A percentile compares a stretch with the other conserved stretches of the same genome.
phyloP scores from a whole-genome alignment of 352 stramenopile species.

The Phytophthora kernoviae region DNA sequence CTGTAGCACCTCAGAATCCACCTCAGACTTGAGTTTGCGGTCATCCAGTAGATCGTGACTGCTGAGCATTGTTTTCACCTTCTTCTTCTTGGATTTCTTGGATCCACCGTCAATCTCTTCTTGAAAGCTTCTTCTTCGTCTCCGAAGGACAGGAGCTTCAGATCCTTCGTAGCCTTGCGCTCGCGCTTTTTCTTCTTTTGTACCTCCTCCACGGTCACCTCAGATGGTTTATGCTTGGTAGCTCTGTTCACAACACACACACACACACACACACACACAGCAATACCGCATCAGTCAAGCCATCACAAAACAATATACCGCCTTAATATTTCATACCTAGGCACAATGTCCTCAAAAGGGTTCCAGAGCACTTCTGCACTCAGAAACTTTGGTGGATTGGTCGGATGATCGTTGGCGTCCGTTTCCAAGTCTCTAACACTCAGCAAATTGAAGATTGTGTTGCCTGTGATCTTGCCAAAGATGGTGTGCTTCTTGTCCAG shows the following conservation, averaged over 20 bases:
- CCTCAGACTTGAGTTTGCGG: slow-evolving; percentile 62
- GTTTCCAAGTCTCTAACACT: slow-evolving; percentile 90
- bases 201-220: slow-evolving; percentile 28
- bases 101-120: slow-evolving; percentile 37
- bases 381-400: slow-evolving; percentile 79
- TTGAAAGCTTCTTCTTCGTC: slow-evolving; percentile 84
- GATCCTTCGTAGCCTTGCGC: slow-evolving; percentile 92
- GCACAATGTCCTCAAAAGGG: slow-evolving; percentile 95
- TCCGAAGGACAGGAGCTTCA: slow-evolving; percentile 96
- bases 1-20: slow-evolving; percentile 60
- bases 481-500: slow-evolving; percentile 97
- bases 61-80: slow-evolving; percentile 71
- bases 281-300: slow-evolving; percentile 2
- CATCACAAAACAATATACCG: neutral
- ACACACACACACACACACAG: too few relatives aligned
- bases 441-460: slow-evolving; percentile 98
- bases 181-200: slow-evolving; percentile 81
- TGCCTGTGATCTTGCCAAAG: slow-evolving; percentile 91
- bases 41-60: slow-evolving; percentile 76
- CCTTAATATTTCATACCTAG: slow-evolving; percentile 38
- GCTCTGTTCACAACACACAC: slow-evolving; percentile 15
- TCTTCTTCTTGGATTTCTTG: slow-evolving; percentile 56
- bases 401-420: slow-evolving; percentile 80
- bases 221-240: slow-evolving; percentile 28
- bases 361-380: slow-evolving; percentile 94